Evolutionary conservation across 2,329 filamentous ascomycete genomes (phyloP), one percentile per base, ranked within the genome.

Genomic region (Neofusicoccum sp.): DNA sequence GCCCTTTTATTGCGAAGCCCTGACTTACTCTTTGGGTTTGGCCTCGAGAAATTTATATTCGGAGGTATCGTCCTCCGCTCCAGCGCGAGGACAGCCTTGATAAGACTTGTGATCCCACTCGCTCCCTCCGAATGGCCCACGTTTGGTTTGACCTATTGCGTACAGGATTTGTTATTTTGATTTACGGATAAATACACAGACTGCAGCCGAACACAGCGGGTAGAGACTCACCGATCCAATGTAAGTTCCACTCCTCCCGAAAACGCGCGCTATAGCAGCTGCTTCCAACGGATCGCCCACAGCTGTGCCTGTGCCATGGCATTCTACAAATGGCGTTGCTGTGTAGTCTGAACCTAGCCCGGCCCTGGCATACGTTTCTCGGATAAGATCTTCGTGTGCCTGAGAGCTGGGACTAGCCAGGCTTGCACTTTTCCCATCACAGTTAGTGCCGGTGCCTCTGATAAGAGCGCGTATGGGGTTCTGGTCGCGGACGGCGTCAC

Each of bases 121-220:
- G 79, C 77, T 0, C 72, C 75, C 63, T 82, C 80, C 0, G 67
- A 65, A 62, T 84, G 81, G 0, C 80, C 80, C 14, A 71, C 60
- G 53, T 67, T 67, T 4, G 63, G 60, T 56, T 64, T n/a, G n/a
- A n/a, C n/a, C n/a, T n/a, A n/a, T n/a, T n/a, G n/a, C n/a, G n/a
- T n/a, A n/a, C n/a, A n/a, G n/a, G n/a, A n/a, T n/a, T n/a, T n/a
- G n/a, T n/a, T n/a, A n/a, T n/a, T n/a, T n/a, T n/a, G n/a, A n/a
- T n/a, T n/a, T n/a, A n/a, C n/a, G n/a, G n/a, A n/a, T n/a, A n/a
- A n/a, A n/a, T n/a, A n/a, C n/a, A n/a, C n/a, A n/a, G n/a, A n/a
- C n/a, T n/a, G n/a, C n/a, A n/a, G n/a, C n/a, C n/a, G n/a, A n/a
- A n/a, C n/a, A n/a, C n/a, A n/a, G n/a, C n/a, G n/a, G n/a, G n/a